These are phyloP conservation scores for Rutstroemia sp. DNA, from an alignment of 2,329 filamentous ascomycete genomes.

Conservation along the genomic window DNA sequence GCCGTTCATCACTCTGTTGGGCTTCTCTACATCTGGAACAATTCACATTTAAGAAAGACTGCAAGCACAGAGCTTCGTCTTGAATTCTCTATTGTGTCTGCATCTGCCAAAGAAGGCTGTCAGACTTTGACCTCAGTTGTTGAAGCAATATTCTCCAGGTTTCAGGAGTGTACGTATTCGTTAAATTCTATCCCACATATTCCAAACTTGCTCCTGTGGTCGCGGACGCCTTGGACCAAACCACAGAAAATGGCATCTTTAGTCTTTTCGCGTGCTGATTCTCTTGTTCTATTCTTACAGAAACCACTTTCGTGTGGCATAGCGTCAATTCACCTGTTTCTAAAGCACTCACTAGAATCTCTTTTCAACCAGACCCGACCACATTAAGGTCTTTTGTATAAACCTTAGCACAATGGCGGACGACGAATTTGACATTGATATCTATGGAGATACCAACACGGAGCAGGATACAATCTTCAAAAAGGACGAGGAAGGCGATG, in stretches of 20 bases:
- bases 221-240: constrained; percentile 11
- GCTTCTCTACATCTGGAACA: constrained; percentile 16
- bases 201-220: constrained; percentile 17
- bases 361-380: constrained; percentile 4
- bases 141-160: constrained; percentile 21
- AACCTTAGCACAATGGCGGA: constrained; percentile 47
- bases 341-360: constrained; percentile 24
- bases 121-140: constrained; percentile 28
- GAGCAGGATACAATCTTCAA: constrained; percentile 35
- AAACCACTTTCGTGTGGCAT: constrained; percentile 23
- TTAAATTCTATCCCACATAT: constrained; percentile 31
- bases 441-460: constrained; percentile 54
- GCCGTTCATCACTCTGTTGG: constrained; percentile 5
- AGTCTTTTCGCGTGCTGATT: constrained; percentile 29
- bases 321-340: constrained; percentile 18
- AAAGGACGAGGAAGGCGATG: constrained; percentile 31
- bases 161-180: constrained; percentile 32
- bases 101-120: constrained; percentile 28
- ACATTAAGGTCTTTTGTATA: constrained; percentile 6
- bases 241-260: constrained; percentile 1
- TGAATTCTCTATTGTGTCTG: constrained; percentile 34
- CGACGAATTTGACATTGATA: constrained; percentile 66
- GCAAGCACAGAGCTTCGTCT: constrained; percentile 62
- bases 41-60: constrained; percentile 31
- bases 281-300: constrained; percentile 24